These are phyloP conservation scores for Pythium plurisporium DNA, from an alignment of 352 stramenopile species.

Conservation along the genomic window DNA sequence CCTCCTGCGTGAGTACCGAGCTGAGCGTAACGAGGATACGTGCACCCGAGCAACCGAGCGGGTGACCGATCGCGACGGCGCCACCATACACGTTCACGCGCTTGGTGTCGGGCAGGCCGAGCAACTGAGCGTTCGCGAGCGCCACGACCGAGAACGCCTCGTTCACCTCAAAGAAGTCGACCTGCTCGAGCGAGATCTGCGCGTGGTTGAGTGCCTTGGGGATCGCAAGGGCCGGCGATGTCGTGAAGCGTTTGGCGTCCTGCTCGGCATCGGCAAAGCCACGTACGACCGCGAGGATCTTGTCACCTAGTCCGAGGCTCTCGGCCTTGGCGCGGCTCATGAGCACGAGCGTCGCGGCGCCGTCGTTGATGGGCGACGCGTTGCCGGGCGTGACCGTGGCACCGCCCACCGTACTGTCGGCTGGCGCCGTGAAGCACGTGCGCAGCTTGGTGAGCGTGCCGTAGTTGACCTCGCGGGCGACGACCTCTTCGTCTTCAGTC, in stretches of 20 bases:
- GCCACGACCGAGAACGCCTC: constrained; percentile 96
- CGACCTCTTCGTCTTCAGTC: constrained; percentile 89
- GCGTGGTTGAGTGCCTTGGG: constrained; percentile 81
- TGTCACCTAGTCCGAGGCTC: constrained; percentile 44
- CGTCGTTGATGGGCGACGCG: constrained; percentile 94
- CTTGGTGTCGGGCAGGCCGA: constrained; percentile 74
- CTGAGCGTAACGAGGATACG: constrained; percentile 92
- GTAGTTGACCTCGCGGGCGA: constrained; percentile 62
- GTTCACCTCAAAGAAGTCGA: constrained; percentile 98
- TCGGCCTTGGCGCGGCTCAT: constrained; percentile 85
- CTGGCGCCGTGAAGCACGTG: constrained; percentile 83
- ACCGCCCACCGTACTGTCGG: constrained; percentile 21
- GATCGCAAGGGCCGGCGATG: constrained; percentile 89
- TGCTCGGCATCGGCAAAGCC: constrained; percentile 72
- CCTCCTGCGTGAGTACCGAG: constrained; percentile 89
- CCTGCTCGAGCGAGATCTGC: constrained; percentile 68
- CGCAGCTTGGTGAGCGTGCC: constrained; percentile 84
- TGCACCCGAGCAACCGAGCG: constrained; percentile 65
- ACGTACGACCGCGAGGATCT: constrained; percentile 61
- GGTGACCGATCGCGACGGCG: constrained; percentile 58
- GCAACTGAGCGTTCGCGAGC: constrained; percentile 89
- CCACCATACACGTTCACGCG: constrained; percentile 95
- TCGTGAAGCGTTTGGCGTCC: constrained; percentile 91
- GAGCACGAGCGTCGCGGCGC: constrained; percentile 91
- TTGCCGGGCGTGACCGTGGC: constrained; percentile 95